Conservation (phyloP, 441 rosid species). For the Erodium moschatum region DNA sequence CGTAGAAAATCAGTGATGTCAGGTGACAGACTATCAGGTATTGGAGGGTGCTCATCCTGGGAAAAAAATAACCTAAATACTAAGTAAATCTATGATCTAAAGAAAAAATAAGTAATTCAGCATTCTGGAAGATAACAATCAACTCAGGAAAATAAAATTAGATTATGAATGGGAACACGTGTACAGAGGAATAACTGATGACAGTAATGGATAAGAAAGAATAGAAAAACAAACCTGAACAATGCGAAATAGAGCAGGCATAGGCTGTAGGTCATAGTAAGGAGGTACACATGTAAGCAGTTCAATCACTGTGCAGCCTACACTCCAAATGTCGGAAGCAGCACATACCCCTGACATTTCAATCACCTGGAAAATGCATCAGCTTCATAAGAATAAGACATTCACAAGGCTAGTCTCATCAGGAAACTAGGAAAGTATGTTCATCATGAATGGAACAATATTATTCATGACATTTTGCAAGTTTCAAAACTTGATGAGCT, state of each 20-base stretch:
- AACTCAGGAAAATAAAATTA: constrained; percentile 8
- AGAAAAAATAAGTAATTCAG: constrained; percentile 7
- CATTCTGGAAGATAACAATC: constrained; percentile 7
- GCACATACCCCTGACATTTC: constrained; percentile 99
- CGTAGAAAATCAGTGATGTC: constrained; percentile 86
- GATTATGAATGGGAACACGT: not conserved
- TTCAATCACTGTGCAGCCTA: constrained; percentile 97
- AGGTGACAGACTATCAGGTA: constrained; percentile 90
- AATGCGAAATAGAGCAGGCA: constrained; percentile 98
- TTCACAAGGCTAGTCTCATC: not conserved
- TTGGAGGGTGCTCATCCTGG: constrained; percentile 93
- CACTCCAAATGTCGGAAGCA: constrained; percentile 99
- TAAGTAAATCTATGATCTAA: not conserved
- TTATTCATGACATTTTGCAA: not conserved
- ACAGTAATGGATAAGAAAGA: constrained; percentile 9
- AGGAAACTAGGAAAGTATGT: not conserved
- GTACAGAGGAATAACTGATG: constrained; percentile 17
- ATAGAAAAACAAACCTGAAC: constrained; percentile 63
- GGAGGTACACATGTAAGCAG: constrained; percentile 97
- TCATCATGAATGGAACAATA: not conserved
- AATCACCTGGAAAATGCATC: constrained; percentile 63
- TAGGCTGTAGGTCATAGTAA: constrained; percentile 96
- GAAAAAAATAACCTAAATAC: constrained; percentile 5
- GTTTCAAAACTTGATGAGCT: not conserved
- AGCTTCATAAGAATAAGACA: constrained; percentile 19